A percentile compares a stretch with the other conserved stretches of the same genome.
phyloP scores from a whole-genome alignment of 768 basidiomycete genomes.

The Agrocybe praecox region DNA sequence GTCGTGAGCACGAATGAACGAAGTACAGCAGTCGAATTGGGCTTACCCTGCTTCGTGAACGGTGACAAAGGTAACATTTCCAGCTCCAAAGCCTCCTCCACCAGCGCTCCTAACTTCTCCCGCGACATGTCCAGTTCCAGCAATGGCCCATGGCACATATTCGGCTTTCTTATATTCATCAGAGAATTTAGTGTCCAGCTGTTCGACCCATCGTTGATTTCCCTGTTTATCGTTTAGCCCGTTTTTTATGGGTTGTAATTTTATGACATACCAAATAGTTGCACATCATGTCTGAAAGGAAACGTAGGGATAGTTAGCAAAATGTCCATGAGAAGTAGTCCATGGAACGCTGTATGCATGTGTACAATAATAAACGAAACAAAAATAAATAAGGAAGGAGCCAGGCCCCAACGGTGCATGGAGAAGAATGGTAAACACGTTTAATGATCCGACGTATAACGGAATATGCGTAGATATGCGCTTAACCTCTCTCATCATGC shows the following conservation, averaged over 20 bases:
- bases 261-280: slow-evolving; percentile 64
- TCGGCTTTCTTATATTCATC: slow-evolving; percentile 56
- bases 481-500: slow-evolving; percentile 7
- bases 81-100: slow-evolving; percentile 62
- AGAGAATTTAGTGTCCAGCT: slow-evolving; percentile 62
- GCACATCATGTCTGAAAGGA: slow-evolving; percentile 77
- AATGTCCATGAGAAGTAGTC: slow-evolving; percentile 7
- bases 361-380: slow-evolving; percentile 17
- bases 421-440: not conserved
- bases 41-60: slow-evolving; percentile 81
- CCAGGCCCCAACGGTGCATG: not conserved
- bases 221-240: slow-evolving; percentile 44
- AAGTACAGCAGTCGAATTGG: not conserved
- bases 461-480: not conserved
- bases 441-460: slow-evolving; percentile 2
- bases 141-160: slow-evolving; percentile 58
- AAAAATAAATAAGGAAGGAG: slow-evolving; percentile 8
- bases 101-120: slow-evolving; percentile 77
- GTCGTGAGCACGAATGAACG: slow-evolving; percentile 5
- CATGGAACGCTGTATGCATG: slow-evolving; percentile 9
- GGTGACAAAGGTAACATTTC: slow-evolving; percentile 84
- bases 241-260: not conserved
- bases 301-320: slow-evolving; percentile 9
- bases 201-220: slow-evolving; percentile 75
- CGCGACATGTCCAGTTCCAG: slow-evolving; percentile 51